Base-by-base conservation (phyloP, 2,329 filamentous ascomycete genomes). In the Pyricularia sp. region DNA sequence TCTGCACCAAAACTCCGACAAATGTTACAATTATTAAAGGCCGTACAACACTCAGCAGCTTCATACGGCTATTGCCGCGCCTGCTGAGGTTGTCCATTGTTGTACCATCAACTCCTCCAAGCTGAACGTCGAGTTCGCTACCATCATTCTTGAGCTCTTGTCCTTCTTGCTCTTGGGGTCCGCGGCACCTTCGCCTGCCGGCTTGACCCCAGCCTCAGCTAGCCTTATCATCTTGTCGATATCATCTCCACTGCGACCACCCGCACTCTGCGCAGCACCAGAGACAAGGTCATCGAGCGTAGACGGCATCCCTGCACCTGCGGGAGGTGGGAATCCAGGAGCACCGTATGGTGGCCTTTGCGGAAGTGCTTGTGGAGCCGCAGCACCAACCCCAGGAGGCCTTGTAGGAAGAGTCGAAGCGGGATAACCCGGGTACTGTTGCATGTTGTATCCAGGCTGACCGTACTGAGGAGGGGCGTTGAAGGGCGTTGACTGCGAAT, bases 81-180 rank as follows among this genome's bases (percentile, higher is more conserved):
- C 59, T 20, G 59, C 14, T 9, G 59, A 63, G 25, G 59, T 63
- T 28, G 59, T 28, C 59, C 59, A 63, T 63, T 63, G 59, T 30
- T 82, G 81, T 31, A 92, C 90, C 92, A 97, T 93, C 80, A 90
- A 92, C 84, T 97, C 94, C 81, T 97, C 94, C 1, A 93, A 92
- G 75, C 92, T 95, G 75, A 89, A 82, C 70, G 91, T 89, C 67
- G 90, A 88, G 76, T 96, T 92, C 71, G 89, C 89, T 81, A 95
- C 97, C 33, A 97, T 84, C 86, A 97, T 89, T 77, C 87, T 86
- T 69, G 83, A 73, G n/a, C 74, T 73, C 74, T 79, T 79, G 65
- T 77, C 86, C 78, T 89, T 90, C 70, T 88, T 74, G 31, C 72
- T 73, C 74, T 78, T 78, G 87, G 88, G 81, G 89, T 91, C 77